A percentile compares a stretch with the other conserved stretches of the same genome.
Evolutionary conservation across 345 rosid genomes (phyloP).

Genomic region (Citrus cavaleriei): DNA sequence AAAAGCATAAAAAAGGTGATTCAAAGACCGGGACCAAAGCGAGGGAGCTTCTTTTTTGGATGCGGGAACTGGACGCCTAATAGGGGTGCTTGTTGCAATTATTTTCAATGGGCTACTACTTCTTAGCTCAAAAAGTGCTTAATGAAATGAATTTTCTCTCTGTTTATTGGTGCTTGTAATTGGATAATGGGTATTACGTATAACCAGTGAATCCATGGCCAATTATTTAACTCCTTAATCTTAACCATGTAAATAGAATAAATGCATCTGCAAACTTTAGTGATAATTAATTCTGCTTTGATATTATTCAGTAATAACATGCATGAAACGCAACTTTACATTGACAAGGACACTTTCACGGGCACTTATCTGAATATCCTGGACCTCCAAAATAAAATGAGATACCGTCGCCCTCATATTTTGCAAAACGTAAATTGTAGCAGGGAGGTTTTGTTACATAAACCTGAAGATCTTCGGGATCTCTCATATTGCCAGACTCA

Average conservation of each 20-base stretch:
- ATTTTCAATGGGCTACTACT: not conserved
- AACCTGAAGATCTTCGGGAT: not conserved
- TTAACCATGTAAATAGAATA: too few relatives aligned
- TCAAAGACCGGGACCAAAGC: constrained; percentile 44
- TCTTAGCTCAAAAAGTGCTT: not conserved
- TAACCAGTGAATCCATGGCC: too few relatives aligned
- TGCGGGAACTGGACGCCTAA: constrained; percentile 50
- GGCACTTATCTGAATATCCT: not conserved
- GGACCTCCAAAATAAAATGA: constrained; percentile 15
- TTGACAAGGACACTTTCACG: not conserved
- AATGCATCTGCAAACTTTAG: too few relatives aligned
- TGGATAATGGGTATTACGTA: not conserved
- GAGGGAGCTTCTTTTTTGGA: constrained; percentile 45
- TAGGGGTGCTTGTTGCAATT: constrained; percentile 24
- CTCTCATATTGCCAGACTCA: not conserved
- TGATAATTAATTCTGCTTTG: too few relatives aligned
- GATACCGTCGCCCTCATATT: not conserved
- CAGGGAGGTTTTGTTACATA: not conserved
- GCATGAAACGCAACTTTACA: not conserved
- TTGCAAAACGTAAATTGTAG: not conserved
- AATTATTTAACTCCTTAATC: too few relatives aligned
- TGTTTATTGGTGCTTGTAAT: not conserved
- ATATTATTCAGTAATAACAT: too few relatives aligned
- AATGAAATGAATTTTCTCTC: not conserved
- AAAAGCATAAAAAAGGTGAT: constrained; percentile 38